phyloP scores from a whole-genome alignment of 208 protist genomes.

The Borovskyia barvae region DNA sequence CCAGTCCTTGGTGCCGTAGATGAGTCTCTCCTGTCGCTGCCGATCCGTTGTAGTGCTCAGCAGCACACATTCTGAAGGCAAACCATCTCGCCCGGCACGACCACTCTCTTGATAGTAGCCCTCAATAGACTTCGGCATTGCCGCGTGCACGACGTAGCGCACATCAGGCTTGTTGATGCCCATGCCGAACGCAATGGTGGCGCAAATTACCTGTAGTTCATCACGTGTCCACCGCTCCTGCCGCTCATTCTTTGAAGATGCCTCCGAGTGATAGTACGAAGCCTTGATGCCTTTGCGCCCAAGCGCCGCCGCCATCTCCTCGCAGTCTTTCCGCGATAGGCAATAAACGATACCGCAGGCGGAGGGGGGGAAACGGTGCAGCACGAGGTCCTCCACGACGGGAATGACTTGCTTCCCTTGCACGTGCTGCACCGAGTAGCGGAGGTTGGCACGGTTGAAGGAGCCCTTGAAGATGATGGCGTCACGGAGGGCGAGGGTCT shows the following conservation, averaged over 20 bases:
- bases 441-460: slow-evolving; percentile 80
- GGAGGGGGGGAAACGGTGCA: slow-evolving; percentile 53
- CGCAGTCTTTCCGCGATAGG: slow-evolving; percentile 78
- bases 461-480: slow-evolving; percentile 82
- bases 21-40: slow-evolving; percentile 78
- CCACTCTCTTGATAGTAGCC: slow-evolving; percentile 98
- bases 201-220: slow-evolving; percentile 93
- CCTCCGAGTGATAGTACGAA: slow-evolving; percentile 79
- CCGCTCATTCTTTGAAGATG: slow-evolving; percentile 61
- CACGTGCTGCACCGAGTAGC: slow-evolving; percentile 72
- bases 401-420: slow-evolving; percentile 36
- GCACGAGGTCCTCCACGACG: slow-evolving; percentile 64
- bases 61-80: slow-evolving; percentile 81
- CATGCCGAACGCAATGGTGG: slow-evolving; percentile 98
- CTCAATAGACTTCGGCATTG: slow-evolving; percentile 97
- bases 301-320: slow-evolving; percentile 72
- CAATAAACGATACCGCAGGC: slow-evolving; percentile 88
- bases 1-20: slow-evolving; percentile 80
- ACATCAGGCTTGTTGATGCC: slow-evolving; percentile 98
- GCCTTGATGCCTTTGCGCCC: slow-evolving; percentile 47
- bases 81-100: slow-evolving; percentile 95
- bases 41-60: slow-evolving; percentile 63
- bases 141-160: slow-evolving; percentile 97
- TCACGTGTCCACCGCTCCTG: slow-evolving; percentile 91
- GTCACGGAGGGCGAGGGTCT: slow-evolving; percentile 52